phyloP scores from a whole-genome alignment of 345 rosid species.

The Crucihimalaya himalaica region DNA sequence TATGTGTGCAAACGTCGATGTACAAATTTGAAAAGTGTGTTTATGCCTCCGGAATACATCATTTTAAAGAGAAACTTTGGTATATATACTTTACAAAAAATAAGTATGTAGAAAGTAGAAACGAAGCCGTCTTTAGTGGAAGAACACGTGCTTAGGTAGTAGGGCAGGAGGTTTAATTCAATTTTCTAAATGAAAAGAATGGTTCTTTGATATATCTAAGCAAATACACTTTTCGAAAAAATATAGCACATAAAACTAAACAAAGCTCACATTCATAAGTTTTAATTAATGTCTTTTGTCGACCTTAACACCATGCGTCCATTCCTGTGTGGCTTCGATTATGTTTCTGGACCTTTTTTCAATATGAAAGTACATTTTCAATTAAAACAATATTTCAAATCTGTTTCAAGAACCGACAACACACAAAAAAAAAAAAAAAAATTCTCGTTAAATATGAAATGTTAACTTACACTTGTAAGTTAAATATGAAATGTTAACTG shows the following conservation, averaged over 20 bases:
- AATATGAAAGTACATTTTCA: neutral
- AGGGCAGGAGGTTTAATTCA: neutral
- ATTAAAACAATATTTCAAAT: neutral
- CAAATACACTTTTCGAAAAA: conserved; percentile 1
- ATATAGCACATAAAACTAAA: neutral
- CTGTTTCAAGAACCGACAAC: neutral
- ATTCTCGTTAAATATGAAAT: neutral
- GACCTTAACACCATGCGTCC: neutral
- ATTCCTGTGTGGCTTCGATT: neutral
- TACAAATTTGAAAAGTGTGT: neutral
- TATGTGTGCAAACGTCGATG: neutral
- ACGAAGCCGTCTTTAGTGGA: conserved; percentile 9
- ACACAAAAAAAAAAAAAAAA: neutral
- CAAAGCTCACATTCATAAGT: neutral
- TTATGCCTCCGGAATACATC: neutral
- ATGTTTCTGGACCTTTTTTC: neutral
- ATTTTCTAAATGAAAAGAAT: neutral
- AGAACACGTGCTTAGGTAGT: conserved; percentile 12
- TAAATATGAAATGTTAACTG: too few relatives aligned
- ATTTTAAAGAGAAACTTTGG: neutral
- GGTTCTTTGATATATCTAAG: conserved; percentile 1
- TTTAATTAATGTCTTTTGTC: neutral
- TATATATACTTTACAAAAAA: neutral
- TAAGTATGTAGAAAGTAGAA: neutral
- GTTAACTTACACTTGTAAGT: neutral